These are phyloP conservation scores for Ploettnerulaceae sp. DNA, from an alignment of 2,329 filamentous ascomycete species.

Conservation along the genomic window DNA sequence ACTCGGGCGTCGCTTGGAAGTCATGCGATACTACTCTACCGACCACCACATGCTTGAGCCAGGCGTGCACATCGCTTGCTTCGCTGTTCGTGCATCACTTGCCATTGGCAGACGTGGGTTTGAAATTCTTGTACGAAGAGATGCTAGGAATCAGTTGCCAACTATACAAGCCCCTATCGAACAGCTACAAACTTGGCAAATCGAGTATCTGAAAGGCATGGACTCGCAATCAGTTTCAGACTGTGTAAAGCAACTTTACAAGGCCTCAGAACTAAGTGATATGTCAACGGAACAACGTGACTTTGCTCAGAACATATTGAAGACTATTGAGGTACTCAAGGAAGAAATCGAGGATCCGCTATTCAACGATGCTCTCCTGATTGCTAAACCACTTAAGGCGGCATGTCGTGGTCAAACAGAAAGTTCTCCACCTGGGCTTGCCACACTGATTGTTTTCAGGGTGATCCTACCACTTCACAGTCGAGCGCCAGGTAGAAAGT, in stretches of 20 bases:
- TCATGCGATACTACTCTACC: conserved; percentile 57
- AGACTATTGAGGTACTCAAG: conserved; percentile 39
- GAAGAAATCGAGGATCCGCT: conserved; percentile 41
- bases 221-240: conserved; percentile 44
- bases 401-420: conserved; percentile 36
- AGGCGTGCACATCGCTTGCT: conserved; percentile 54
- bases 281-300: conserved; percentile 34
- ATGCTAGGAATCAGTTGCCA: conserved; percentile 55
- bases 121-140: conserved; percentile 34
- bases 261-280: conserved; percentile 34
- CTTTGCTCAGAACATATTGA: conserved; percentile 44
- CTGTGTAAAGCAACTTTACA: conserved; percentile 38
- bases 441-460: conserved; percentile 50
- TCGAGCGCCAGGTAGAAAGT: conserved; percentile 45
- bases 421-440: conserved; percentile 29
- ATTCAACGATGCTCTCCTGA: conserved; percentile 44
- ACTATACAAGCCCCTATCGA: conserved; percentile 50
- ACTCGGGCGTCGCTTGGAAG: conserved; percentile 56
- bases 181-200: conserved; percentile 50
- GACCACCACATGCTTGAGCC: conserved; percentile 43
- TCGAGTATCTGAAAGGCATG: conserved; percentile 42
- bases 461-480: conserved; percentile 58
- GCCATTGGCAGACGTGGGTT: conserved; percentile 29
- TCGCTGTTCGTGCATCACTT: conserved; percentile 46
- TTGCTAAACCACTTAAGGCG: conserved; percentile 40